Percentiles rank a stretch among this genome's conserved stretches.
These are phyloP conservation scores for Schizosaccharomyces lindneri DNA, from an alignment of 805 yeast species.

Conservation along the genomic window DNA sequence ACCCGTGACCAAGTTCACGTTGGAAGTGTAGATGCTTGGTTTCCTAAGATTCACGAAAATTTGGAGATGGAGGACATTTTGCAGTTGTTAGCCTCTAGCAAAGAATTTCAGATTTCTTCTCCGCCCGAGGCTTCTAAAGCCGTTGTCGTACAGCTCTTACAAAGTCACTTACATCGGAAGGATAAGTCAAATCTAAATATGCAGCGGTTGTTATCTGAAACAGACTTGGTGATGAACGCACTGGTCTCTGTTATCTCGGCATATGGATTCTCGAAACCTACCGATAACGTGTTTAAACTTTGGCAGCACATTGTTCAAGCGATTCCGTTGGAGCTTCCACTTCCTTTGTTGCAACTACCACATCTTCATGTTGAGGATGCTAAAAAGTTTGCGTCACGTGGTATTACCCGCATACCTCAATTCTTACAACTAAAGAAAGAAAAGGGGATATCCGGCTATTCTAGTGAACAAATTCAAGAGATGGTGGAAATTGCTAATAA, in stretches of 20 bases:
- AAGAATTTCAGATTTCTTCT: slow-evolving; percentile 32
- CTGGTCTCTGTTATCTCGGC: background rate
- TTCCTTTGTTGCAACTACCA: slow-evolving; percentile 41
- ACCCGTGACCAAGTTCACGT: slow-evolving; percentile 68
- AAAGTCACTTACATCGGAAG: slow-evolving; percentile 1
- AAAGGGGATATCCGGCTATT: slow-evolving; percentile 14
- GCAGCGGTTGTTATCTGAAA: background rate
- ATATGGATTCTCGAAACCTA: slow-evolving; percentile 19
- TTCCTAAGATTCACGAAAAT: slow-evolving; percentile 35
- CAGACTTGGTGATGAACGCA: background rate
- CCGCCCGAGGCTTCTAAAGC: slow-evolving; percentile 23
- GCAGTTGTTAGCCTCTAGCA: slow-evolving; percentile 35
- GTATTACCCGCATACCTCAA: slow-evolving; percentile 1
- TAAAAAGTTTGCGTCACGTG: background rate
- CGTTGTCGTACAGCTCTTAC: slow-evolving; percentile 15
- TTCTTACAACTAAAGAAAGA: slow-evolving; percentile 1
- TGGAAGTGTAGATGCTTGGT: slow-evolving; percentile 56
- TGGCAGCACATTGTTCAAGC: slow-evolving; percentile 7
- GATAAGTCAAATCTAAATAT: background rate
- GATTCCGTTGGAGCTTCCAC: slow-evolving; percentile 3
- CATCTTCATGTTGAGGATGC: slow-evolving; percentile 27
- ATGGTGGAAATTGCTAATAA: slow-evolving; percentile 7
- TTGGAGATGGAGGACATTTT: slow-evolving; percentile 32
- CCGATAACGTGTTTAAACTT: slow-evolving; percentile 4
- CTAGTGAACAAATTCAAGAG: slow-evolving; percentile 5